Evolutionary conservation across 306 rosid species (phyloP).

Genomic region (Rosa multiflora): DNA sequence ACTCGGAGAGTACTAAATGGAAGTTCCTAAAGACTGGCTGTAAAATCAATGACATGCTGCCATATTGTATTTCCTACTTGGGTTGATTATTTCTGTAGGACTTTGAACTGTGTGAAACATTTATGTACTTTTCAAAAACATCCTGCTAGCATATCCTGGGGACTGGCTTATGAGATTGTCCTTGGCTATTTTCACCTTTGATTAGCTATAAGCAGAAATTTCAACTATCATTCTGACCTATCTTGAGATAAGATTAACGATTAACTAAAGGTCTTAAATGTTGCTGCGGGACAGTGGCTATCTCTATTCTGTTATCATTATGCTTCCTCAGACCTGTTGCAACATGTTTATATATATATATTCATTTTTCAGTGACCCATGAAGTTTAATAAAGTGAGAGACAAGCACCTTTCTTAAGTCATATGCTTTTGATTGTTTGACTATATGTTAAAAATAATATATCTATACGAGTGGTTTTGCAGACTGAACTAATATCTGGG

Average conservation of each 20-base stretch:
- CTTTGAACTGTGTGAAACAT: not conserved
- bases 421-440: not conserved
- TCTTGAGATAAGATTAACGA: not conserved
- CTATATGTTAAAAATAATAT: not conserved
- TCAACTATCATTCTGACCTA: not conserved
- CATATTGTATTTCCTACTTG: not conserved
- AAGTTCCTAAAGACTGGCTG: not conserved
- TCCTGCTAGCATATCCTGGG: not conserved
- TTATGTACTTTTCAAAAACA: not conserved
- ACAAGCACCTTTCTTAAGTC: not conserved
- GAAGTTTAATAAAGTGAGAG: not conserved
- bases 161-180: not conserved
- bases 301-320: not conserved
- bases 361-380: slow-evolving; percentile 7
- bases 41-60: not conserved
- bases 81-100: not conserved
- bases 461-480: slow-evolving; percentile 28
- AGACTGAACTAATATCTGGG: slow-evolving; percentile 98
- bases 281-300: not conserved
- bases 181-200: not conserved
- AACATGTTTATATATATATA: not conserved
- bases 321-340: not conserved
- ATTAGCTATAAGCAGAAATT: slow-evolving; percentile 16
- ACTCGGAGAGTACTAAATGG: not conserved
- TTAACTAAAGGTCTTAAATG: not conserved